These are phyloP conservation scores for Myrica gale DNA, from an alignment of 306 rosid genomes.

Conservation along the genomic window DNA sequence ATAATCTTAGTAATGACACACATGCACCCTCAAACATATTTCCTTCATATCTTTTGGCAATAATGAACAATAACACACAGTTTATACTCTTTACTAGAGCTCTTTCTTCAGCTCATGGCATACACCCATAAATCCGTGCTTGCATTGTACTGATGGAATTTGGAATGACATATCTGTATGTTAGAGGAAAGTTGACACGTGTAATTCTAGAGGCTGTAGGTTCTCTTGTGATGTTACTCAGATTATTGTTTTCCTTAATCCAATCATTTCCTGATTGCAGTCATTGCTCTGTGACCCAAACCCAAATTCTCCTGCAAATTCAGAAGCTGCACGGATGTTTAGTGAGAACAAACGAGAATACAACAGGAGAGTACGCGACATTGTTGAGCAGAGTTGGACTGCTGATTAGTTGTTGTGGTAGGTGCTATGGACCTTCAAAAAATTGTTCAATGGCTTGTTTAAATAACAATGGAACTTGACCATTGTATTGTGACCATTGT, in stretches of 20 bases:
- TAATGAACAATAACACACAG: no score
- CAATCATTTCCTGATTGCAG: conserved; percentile 46
- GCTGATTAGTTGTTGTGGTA: conserved; percentile 62
- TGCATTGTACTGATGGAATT: background rate
- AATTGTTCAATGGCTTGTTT: conserved; percentile 41
- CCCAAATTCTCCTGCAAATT: conserved; percentile 97
- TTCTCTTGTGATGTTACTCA: background rate
- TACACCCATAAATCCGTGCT: background rate
- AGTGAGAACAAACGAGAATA: conserved; percentile 97
- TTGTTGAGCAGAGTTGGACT: conserved; percentile 99
- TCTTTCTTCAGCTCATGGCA: no score
- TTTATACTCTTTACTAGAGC: background rate
- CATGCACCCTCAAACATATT: no score
- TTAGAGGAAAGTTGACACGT: background rate
- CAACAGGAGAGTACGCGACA: conserved; percentile 83
- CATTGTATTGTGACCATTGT: conserved; percentile 44
- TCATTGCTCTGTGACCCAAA: conserved; percentile 96
- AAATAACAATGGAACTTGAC: conserved; percentile 45
- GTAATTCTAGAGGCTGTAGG: conserved; percentile 14
- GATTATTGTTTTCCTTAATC: background rate
- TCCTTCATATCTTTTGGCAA: no score
- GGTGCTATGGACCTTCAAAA: conserved; percentile 34
- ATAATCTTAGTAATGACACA: no score
- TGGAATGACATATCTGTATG: background rate
- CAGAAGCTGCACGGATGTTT: conserved; percentile 98